Base-by-base conservation (phyloP, 495 filamentous ascomycete genomes). In the Hyaloscypha finlandica region DNA sequence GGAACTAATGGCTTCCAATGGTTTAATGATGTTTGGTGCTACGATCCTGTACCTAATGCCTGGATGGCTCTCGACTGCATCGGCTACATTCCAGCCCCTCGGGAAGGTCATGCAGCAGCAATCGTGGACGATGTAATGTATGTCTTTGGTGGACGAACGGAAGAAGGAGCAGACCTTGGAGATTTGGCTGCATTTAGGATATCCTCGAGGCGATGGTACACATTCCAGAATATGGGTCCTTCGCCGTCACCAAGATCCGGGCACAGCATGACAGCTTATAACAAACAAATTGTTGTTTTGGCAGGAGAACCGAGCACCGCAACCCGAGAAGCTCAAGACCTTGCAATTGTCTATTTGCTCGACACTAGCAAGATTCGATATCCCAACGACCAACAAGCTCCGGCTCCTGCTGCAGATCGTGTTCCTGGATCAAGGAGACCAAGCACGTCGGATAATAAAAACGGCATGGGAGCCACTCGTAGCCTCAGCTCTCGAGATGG, bases 11-110 rank as follows among this genome's bases (percentile, higher is more conserved):
- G 94, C 52, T 83, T 91, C 25, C 84, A 88, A 65, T 98, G 96
- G 96, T 99, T 97, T 78, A 99, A 97, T 74, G 96, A 99, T 73
- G 96, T 99, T 29, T 99, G 96, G 96, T 88, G 86, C 22, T 99
- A 93, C 71, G 94, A 98, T 72, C 92, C 92, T 1, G 84, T 88
- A 64, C 80, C 85, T 32, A 95, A 96, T 71, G 75, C 79, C 59
- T 99, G 96, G 96, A 80, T 86, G 3, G 88, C 93, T 71, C 83
- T 96, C 51, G 94, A 98, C 70, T 99, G 95, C 75, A 97, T 97
- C 57, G 96, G 96, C 8, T 98, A 97, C 73, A 97, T 99, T 57
- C 96, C 96, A 3, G 89, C 89, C 0, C 88, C 93, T 12, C 86
- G 96, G 56, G 96, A 99, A 84, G 96, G 96, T 4, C 96, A 99